Evolutionary conservation across 768 basidiomycete species (phyloP), one percentile per base, ranked within the genome.

Genomic region (Hemileccinum impolitum): DNA sequence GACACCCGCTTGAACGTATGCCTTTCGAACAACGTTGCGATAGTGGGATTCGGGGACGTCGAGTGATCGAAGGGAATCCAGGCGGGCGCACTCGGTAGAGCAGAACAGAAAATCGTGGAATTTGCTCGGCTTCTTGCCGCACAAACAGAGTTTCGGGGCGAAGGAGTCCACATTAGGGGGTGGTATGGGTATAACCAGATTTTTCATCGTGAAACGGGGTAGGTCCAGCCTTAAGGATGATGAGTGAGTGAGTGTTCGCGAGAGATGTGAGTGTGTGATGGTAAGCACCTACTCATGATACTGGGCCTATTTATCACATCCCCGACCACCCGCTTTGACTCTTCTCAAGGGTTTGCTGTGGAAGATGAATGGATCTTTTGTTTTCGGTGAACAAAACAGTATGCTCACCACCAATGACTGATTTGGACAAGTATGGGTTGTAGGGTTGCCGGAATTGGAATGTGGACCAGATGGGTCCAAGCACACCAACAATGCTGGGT

Each of bases 91-190:
- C 0, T 47, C 2, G 3, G 48, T 50, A 17, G 67, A 67, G 34
- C 66, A 67, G 39, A 53, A 69, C 51, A 52, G 66, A 38, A 59
- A 63, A 0, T 69, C 65, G 32, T 67, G 66, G 11, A 45, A 54
- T 43, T 56, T 46, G 0, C 53, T 36, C 0, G 66, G 67, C 32
- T 36, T 40, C 12, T 34, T 49, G 14, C 67, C 67, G 14, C 66
- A 69, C 39, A 59, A 59, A 38, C 66, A 67, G 14, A 51, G 30
- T 17, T 59, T 43, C 0, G 54, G 54, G 21, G 53, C 38, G 14
- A 47, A 58, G 17, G 43, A 31, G 11, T 61, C 56, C 19, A 54
- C 28, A 7, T 26, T n/a, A 15, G 51, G 51, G 6, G 49, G 53
- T 39, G 54, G 45, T 30, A 15, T 12, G 10, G 45, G 15, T 3